Evolutionary conservation across 495 filamentous ascomycete species (phyloP).

Genomic region (Astrothelium macrocarpum): DNA sequence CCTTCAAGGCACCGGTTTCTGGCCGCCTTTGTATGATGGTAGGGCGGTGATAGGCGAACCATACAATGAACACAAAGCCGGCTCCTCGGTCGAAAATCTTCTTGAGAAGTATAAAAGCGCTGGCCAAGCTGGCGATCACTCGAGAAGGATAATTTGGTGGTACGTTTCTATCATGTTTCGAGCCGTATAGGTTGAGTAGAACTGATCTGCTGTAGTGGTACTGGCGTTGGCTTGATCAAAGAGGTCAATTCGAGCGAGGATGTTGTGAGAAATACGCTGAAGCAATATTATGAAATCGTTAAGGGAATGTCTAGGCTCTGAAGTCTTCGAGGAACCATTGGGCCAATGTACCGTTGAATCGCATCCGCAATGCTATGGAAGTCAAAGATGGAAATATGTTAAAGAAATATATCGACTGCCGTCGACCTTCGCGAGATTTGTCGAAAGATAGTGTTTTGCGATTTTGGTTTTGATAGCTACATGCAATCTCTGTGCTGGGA

Average conservation of each 20-base stretch:
- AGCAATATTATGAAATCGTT: background rate
- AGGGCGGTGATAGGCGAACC: slow-evolving; percentile 3
- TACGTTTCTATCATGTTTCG: background rate
- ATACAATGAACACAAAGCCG: slow-evolving; percentile 5
- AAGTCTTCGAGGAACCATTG: too few relatives aligned
- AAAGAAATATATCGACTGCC: too few relatives aligned
- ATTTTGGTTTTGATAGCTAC: too few relatives aligned
- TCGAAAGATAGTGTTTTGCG: too few relatives aligned
- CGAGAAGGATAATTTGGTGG: slow-evolving; percentile 6
- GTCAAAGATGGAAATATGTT: too few relatives aligned
- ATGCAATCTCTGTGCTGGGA: too few relatives aligned
- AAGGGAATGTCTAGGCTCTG: background rate
- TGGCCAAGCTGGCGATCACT: background rate
- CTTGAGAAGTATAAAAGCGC: background rate
- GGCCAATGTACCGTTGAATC: too few relatives aligned
- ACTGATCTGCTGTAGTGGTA: background rate
- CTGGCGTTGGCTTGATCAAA: slow-evolving; percentile 9
- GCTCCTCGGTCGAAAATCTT: background rate
- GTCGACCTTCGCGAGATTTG: too few relatives aligned
- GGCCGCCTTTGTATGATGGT: slow-evolving; percentile 4
- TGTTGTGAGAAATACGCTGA: slow-evolving; percentile 2
- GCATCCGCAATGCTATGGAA: too few relatives aligned
- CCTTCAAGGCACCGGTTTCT: slow-evolving; percentile 3
- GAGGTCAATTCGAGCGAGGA: background rate
- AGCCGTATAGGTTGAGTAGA: background rate